Percentiles rank a stretch among this genome's conserved stretches.
These are phyloP conservation scores for Pyrus betulifolia DNA, from an alignment of 306 rosid species.

Conservation along the genomic window DNA sequence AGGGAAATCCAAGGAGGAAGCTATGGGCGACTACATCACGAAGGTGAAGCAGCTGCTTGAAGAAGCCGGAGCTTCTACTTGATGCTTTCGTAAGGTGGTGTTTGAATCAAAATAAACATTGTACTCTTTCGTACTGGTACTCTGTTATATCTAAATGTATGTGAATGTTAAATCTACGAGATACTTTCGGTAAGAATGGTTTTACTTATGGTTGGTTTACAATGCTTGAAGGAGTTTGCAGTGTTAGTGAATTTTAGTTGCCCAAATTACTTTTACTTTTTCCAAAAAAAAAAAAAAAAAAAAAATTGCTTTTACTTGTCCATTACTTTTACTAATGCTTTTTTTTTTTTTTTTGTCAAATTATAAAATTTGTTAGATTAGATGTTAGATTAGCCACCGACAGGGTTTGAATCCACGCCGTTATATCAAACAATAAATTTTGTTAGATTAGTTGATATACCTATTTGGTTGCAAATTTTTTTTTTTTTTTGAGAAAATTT, in stretches of 20 bases:
- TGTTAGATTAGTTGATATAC: too few relatives aligned
- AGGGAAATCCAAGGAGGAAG: constrained; percentile 87
- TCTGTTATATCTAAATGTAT: constrained; percentile 7
- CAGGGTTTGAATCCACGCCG: fast-evolving
- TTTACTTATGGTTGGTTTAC: constrained; percentile 8
- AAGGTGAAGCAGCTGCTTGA: constrained; percentile 92
- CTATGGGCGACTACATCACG: constrained; percentile 76
- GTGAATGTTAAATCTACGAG: constrained; percentile 9
- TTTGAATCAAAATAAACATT: constrained; percentile 27
- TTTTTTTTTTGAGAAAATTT: too few relatives aligned
- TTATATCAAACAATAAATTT: too few relatives aligned
- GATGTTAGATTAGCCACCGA: too few relatives aligned
- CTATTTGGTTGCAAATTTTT: too few relatives aligned
- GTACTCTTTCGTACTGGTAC: constrained; percentile 18
- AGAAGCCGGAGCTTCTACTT: constrained; percentile 48
- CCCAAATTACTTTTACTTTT: too few relatives aligned
- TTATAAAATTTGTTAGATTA: too few relatives aligned
- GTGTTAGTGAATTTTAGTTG: too few relatives aligned
- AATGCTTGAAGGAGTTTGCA: background rate
- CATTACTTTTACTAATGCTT: too few relatives aligned
- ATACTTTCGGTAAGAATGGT: background rate
- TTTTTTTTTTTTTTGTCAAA: too few relatives aligned
- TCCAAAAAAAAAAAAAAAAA: too few relatives aligned
- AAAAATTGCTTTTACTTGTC: too few relatives aligned
- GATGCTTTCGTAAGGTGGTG: constrained; percentile 14